Percentiles rank a stretch among this genome's conserved stretches.
Conservation (phyloP, 176 grass and related monocot species). For the Musa beccarii region DNA sequence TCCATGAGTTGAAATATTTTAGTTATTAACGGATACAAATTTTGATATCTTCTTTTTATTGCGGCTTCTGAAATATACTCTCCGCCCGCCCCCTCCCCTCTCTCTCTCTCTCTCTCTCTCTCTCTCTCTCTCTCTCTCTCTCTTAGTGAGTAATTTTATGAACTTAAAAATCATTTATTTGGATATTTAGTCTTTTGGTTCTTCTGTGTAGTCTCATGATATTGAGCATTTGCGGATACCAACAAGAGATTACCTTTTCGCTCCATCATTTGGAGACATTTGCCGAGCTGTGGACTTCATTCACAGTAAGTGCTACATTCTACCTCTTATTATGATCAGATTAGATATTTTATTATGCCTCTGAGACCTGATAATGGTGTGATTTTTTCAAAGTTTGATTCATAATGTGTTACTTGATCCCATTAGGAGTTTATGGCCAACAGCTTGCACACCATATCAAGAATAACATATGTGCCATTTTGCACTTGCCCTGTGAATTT, state of each 20-base stretch:
- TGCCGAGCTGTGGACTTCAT: constrained; percentile 80
- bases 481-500: background rate
- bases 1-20: too few species aligned
- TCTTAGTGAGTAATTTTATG: background rate
- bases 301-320: constrained; percentile 44
- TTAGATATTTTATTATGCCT: background rate
- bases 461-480: background rate
- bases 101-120: too few species aligned
- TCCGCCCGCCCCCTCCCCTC: background rate
- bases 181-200: background rate
- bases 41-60: background rate
- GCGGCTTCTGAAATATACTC: too few species aligned
- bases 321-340: background rate
- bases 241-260: constrained; percentile 97
- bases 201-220: constrained; percentile 46
- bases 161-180: background rate
- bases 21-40: too few species aligned
- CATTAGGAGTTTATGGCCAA: background rate
- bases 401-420: background rate
- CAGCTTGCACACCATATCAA: too few species aligned
- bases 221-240: constrained; percentile 83
- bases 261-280: constrained; percentile 65
- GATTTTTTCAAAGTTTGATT: background rate
- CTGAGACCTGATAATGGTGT: background rate
- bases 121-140: too few species aligned